These are phyloP conservation scores for Lophiotrema nucula DNA, from an alignment of 495 filamentous ascomycete species.

Conservation along the genomic window DNA sequence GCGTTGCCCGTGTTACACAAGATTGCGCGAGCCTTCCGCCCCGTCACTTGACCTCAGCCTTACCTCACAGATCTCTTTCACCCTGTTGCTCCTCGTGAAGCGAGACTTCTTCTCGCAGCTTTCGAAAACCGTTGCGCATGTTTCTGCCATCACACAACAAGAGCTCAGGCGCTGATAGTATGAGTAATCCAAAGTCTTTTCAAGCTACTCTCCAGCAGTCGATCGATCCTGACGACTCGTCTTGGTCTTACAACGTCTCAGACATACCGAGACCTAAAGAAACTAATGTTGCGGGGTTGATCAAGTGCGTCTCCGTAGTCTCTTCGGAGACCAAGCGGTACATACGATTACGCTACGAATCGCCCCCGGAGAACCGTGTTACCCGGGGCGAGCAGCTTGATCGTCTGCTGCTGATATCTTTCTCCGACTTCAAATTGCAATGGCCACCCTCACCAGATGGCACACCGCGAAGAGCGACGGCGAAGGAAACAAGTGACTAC, in stretches of 20 bases:
- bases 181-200: constrained; percentile 29
- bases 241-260: constrained; percentile 40
- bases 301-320: constrained; percentile 41
- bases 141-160: too few species aligned
- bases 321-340: constrained; percentile 36
- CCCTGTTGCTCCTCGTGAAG: too few species aligned
- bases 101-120: too few species aligned
- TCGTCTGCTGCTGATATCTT: constrained; percentile 43
- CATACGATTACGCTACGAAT: constrained; percentile 38
- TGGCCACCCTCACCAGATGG: constrained; percentile 4
- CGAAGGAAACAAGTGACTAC: constrained; percentile 47
- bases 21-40: too few species aligned
- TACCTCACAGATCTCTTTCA: too few species aligned
- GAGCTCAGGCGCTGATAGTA: background rate
- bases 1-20: too few species aligned
- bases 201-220: constrained; percentile 30
- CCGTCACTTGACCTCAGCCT: too few species aligned
- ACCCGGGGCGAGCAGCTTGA: constrained; percentile 35
- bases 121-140: too few species aligned
- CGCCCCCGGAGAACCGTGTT: constrained; percentile 41
- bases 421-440: constrained; percentile 45
- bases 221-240: constrained; percentile 36
- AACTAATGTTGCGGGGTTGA: constrained; percentile 32
- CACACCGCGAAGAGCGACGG: constrained; percentile 38
- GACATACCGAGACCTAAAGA: constrained; percentile 34